Evolutionary conservation across 2,329 filamentous ascomycete species (phyloP).

Genomic region (Aspergillus sp.): DNA sequence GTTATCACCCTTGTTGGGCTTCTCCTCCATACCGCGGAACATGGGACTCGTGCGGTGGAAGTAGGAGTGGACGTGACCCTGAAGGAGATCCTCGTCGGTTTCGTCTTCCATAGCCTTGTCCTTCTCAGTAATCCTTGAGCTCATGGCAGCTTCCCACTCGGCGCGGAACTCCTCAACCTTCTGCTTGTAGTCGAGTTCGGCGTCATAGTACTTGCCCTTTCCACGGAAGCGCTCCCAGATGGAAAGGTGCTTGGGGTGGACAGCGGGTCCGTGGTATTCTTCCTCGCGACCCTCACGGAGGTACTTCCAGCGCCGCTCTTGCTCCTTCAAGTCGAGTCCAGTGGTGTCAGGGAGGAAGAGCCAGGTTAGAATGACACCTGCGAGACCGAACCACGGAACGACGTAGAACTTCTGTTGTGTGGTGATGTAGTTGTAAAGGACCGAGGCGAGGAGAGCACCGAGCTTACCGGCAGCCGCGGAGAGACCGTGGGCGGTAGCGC

Average conservation of each 20-base stretch:
- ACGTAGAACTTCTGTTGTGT: constrained; percentile 85
- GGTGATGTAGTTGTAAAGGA: constrained; percentile 94
- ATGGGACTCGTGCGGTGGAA: constrained; percentile 58
- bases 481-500: constrained; percentile 91
- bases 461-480: constrained; percentile 90
- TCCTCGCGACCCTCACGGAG: constrained; percentile 75
- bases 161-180: constrained; percentile 82
- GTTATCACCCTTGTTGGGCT: constrained; percentile 34
- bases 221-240: constrained; percentile 84
- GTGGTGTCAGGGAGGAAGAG: constrained; percentile 96
- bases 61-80: constrained; percentile 55
- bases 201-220: constrained; percentile 79
- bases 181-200: constrained; percentile 78
- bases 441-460: constrained; percentile 81
- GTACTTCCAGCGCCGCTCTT: constrained; percentile 90
- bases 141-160: constrained; percentile 57
- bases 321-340: constrained; percentile 93
- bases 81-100: constrained; percentile 53
- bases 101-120: constrained; percentile 42
- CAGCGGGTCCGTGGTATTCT: constrained; percentile 91
- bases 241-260: constrained; percentile 86
- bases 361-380: constrained; percentile 79
- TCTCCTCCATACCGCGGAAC: constrained; percentile 46
- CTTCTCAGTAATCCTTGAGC: constrained; percentile 57
- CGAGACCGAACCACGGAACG: constrained; percentile 93